phyloP scores from a whole-genome alignment of 2,329 filamentous ascomycete species.

The Trichoderma arundinaceum region DNA sequence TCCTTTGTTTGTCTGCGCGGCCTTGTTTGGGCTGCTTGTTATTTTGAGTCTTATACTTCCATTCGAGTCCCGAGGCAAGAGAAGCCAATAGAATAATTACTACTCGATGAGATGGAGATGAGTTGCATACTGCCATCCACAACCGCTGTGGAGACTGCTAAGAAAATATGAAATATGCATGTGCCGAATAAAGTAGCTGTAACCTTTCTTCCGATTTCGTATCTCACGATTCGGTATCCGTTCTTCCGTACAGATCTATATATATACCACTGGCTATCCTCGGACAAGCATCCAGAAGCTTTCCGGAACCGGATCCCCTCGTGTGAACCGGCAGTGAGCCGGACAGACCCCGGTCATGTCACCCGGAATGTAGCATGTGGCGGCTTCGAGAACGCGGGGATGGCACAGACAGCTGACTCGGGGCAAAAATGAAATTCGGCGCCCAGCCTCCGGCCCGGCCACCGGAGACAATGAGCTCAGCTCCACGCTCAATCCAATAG shows the following conservation, averaged over 20 bases:
- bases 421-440: slow-evolving; percentile 1
- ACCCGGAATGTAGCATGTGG: slow-evolving; percentile 4
- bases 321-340: slow-evolving; percentile 8
- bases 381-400: slow-evolving; percentile 17
- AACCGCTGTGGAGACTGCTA: neutral
- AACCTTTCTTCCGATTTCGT: neutral
- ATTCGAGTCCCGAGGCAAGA: slow-evolving; percentile 31
- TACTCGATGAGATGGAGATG: neutral
- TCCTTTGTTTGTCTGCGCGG: slow-evolving; percentile 32
- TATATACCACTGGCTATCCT: neutral
- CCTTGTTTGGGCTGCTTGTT: slow-evolving; percentile 31
- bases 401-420: slow-evolving; percentile 10
- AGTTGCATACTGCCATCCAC: neutral
- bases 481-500: neutral
- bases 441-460: slow-evolving; percentile 19
- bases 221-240: neutral
- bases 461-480: neutral
- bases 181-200: neutral
- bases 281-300: slow-evolving; percentile 1
- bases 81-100: slow-evolving; percentile 23
- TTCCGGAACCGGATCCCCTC: slow-evolving; percentile 10
- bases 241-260: neutral
- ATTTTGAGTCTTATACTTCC: slow-evolving; percentile 31
- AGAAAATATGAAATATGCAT: neutral
- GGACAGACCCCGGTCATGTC: neutral